Conservation (phyloP, 176 grass and related monocot genomes). For the Paspalum vaginatum region DNA sequence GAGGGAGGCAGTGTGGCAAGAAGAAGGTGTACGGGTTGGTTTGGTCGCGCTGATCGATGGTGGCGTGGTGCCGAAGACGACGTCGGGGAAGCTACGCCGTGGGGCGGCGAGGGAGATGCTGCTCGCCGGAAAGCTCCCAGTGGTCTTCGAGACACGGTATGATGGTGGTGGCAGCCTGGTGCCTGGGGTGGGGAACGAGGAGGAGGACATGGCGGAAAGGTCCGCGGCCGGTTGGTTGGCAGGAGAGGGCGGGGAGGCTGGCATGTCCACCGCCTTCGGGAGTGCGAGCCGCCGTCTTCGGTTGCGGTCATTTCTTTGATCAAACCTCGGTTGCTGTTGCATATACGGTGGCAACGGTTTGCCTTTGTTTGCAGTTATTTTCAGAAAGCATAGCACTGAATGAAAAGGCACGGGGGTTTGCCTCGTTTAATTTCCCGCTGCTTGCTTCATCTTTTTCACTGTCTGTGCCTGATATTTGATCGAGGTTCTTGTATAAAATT, state of each 20-base stretch:
- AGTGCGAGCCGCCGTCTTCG: slow-evolving; percentile 26
- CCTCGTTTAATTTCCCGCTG: no score
- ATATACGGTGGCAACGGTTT: no score
- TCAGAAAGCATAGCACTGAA: no score
- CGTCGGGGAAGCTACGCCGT: slow-evolving; percentile 65
- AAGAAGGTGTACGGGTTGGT: slow-evolving; percentile 38
- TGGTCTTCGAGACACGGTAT: slow-evolving; percentile 39
- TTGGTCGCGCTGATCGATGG: slow-evolving; percentile 46
- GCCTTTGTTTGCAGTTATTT: no score
- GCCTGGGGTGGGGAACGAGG: neutral
- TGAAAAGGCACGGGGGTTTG: no score
- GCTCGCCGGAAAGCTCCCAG: slow-evolving; percentile 30
- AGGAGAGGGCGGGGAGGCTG: neutral
- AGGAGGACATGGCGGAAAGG: neutral
- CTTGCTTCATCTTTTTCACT: no score
- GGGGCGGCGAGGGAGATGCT: slow-evolving; percentile 52
- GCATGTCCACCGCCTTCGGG: neutral
- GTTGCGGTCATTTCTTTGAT: slow-evolving; percentile 53
- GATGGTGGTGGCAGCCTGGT: neutral
- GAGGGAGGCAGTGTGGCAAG: slow-evolving; percentile 33
- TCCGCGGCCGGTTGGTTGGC: neutral
- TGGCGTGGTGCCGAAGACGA: slow-evolving; percentile 57
- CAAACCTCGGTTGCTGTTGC: neutral
- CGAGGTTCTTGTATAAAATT: no score
- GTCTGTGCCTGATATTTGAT: no score